Evolutionary conservation across 208 protist species (phyloP).

Genomic region (Leishmania tropica): DNA sequence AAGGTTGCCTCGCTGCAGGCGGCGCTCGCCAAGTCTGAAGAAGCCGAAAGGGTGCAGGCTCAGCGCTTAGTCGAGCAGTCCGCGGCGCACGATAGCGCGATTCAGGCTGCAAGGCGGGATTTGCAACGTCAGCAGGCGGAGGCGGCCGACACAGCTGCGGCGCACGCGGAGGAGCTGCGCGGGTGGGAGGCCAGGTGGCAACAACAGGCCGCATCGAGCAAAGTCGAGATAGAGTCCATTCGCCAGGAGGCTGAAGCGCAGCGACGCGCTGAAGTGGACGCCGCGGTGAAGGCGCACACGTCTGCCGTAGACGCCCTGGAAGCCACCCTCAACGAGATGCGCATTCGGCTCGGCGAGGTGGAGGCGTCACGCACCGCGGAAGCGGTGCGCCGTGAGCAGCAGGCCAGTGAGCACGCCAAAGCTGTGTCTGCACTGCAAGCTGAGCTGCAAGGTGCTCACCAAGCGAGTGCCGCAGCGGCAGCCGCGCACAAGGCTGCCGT

Average conservation of each 20-base stretch:
- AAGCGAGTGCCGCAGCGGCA: neutral
- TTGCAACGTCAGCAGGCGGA: neutral
- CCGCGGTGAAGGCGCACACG: neutral
- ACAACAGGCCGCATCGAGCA: neutral
- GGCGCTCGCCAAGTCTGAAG: conserved; percentile 2
- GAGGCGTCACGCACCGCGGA: neutral
- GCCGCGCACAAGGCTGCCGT: conserved; percentile 10
- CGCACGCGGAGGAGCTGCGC: neutral
- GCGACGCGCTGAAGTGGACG: neutral
- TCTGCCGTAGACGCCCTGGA: neutral
- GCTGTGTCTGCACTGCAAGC: neutral
- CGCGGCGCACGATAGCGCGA: neutral
- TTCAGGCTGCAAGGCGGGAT: neutral
- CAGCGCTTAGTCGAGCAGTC: neutral
- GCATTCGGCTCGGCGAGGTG: neutral
- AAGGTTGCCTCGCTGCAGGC: neutral
- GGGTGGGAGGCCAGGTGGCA: neutral
- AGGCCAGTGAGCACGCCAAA: neutral
- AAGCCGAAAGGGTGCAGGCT: neutral
- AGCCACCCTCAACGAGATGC: neutral
- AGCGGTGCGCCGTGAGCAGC: neutral
- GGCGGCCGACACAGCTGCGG: neutral
- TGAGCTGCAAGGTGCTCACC: neutral
- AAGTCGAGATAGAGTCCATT: neutral
- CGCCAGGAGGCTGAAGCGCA: neutral